Conservation (phyloP, 139 green algal genomes). For the Chlorella sp. region DNA sequence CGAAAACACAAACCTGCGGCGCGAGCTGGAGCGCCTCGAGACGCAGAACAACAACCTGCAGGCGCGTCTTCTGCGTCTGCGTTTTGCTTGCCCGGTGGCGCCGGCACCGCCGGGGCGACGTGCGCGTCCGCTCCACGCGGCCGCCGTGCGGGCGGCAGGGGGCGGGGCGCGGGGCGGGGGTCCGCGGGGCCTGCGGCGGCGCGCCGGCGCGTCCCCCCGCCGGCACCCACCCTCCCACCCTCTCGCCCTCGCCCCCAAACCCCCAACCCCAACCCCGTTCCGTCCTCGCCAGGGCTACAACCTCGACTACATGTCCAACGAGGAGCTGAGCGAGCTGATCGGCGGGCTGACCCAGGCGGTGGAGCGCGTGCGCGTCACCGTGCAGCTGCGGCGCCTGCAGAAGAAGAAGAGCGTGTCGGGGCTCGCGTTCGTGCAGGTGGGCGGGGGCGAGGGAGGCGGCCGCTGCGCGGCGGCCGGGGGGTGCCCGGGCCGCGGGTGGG, state of each 20-base stretch:
- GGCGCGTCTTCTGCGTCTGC: neutral
- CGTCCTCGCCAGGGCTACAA: slow-evolving; percentile 40
- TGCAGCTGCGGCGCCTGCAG: slow-evolving; percentile 45
- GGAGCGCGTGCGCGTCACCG: slow-evolving; percentile 56
- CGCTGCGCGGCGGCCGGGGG: neutral
- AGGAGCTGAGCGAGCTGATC: slow-evolving; percentile 51
- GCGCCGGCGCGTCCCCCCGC: neutral
- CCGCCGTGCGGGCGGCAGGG: too few species aligned
- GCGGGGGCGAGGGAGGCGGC: neutral
- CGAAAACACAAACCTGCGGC: slow-evolving; percentile 42
- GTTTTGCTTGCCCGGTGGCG: too few species aligned
- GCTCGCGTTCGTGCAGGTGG: neutral
- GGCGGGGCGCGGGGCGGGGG: neutral
- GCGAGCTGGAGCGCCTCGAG: slow-evolving; percentile 49
- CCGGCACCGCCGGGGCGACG: too few species aligned
- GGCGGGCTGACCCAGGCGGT: slow-evolving; percentile 45
- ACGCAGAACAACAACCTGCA: slow-evolving; percentile 49
- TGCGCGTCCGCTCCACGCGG: neutral
- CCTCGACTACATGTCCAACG: slow-evolving; percentile 47
- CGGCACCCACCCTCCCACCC: neutral
- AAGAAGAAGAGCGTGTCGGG: neutral
- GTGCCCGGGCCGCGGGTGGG: neutral
- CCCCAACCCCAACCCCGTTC: neutral
- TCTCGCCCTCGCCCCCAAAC: neutral
- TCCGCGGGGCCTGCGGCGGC: neutral